These are phyloP conservation scores for Hemisphaericaspora nanyangensis DNA, from an alignment of 805 yeast genomes.

Conservation along the genomic window DNA sequence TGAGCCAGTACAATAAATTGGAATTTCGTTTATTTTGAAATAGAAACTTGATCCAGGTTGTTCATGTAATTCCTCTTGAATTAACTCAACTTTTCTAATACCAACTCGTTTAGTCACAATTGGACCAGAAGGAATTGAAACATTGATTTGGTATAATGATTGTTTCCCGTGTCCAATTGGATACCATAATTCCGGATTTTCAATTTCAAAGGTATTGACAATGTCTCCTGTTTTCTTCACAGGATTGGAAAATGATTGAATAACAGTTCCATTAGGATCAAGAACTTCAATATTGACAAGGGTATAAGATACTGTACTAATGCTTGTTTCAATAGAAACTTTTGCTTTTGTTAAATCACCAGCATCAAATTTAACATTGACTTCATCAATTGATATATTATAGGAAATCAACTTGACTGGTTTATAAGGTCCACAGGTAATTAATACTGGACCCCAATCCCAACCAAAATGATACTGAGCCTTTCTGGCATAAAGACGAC, in stretches of 20 bases:
- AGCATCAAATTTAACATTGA: constrained; percentile 12
- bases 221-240: background rate
- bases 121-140: constrained; percentile 12
- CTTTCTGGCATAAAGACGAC: constrained; percentile 44
- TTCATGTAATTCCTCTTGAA: constrained; percentile 27
- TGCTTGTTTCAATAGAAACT: constrained; percentile 9
- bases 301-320: background rate
- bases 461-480: constrained; percentile 56
- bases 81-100: constrained; percentile 39
- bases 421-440: constrained; percentile 44
- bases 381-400: constrained; percentile 13
- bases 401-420: constrained; percentile 28
- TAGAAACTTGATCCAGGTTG: constrained; percentile 40
- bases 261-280: constrained; percentile 11
- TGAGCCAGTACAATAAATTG: constrained; percentile 38
- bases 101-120: constrained; percentile 25
- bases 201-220: constrained; percentile 10
- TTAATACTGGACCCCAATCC: constrained; percentile 53
- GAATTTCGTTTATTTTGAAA: constrained; percentile 37
- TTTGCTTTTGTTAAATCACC: constrained; percentile 5
- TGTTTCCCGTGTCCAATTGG: constrained; percentile 38
- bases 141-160: constrained; percentile 23
- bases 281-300: constrained; percentile 8
- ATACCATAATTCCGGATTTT: constrained; percentile 37
- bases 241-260: background rate